Conservation (phyloP, 192 early-diverging fungal genomes). For the Gaertneriomyces semiglobifer region DNA sequence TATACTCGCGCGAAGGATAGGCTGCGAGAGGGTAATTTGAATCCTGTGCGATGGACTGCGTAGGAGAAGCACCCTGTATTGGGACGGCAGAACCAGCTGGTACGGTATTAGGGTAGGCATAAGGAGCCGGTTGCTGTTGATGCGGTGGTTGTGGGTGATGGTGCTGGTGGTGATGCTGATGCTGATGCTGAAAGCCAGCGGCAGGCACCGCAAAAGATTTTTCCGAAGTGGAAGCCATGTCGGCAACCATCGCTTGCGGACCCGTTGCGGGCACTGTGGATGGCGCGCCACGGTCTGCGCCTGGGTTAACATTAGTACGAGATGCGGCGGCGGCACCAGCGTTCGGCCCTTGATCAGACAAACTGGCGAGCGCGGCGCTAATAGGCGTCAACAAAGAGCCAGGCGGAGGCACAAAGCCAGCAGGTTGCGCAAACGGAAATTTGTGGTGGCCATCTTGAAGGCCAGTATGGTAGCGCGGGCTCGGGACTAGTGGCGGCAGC, state of each 20-base stretch:
- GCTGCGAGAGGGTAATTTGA: too few species aligned
- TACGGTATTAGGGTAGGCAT: too few species aligned
- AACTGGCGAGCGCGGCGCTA: constrained; percentile 19
- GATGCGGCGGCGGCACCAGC: neutral
- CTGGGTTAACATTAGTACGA: too few species aligned
- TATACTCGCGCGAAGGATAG: too few species aligned
- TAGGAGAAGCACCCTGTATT: too few species aligned
- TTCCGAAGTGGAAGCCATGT: too few species aligned
- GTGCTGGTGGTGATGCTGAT: neutral
- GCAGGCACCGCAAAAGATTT: too few species aligned
- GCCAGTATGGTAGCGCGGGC: constrained; percentile 12
- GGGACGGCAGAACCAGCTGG: too few species aligned
- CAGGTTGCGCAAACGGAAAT: constrained; percentile 15
- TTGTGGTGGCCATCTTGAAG: neutral
- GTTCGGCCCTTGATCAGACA: constrained; percentile 3
- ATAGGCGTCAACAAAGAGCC: constrained; percentile 21
- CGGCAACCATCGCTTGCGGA: too few species aligned
- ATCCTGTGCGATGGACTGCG: too few species aligned
- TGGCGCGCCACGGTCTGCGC: too few species aligned
- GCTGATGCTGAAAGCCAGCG: neutral
- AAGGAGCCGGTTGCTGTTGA: neutral
- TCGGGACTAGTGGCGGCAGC: constrained; percentile 59
- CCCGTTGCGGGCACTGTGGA: too few species aligned
- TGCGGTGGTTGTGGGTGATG: neutral
- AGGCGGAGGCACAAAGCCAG: constrained; percentile 16